Conservation (phyloP, 2,329 filamentous ascomycete genomes). For the Aspergillus sp. region DNA sequence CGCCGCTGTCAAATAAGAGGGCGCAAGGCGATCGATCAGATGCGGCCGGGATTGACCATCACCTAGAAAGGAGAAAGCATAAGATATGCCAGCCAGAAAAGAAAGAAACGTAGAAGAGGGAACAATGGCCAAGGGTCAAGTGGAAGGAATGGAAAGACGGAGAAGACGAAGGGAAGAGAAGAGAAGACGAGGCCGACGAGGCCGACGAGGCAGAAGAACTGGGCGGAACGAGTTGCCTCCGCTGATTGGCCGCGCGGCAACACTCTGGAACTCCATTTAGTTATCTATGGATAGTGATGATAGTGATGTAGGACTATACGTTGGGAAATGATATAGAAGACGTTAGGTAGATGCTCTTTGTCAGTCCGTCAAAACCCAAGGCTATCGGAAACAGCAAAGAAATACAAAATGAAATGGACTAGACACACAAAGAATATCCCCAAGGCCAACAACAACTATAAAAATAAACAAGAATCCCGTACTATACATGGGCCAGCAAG, state of each 20-base stretch:
- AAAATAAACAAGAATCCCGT: conserved; percentile 7
- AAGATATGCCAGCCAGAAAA: too few species aligned
- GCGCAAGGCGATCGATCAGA: background rate
- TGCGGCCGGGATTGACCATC: background rate
- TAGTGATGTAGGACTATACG: too few species aligned
- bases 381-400: background rate
- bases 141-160: background rate
- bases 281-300: too few species aligned
- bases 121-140: background rate
- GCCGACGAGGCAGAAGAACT: background rate
- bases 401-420: background rate
- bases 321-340: too few species aligned
- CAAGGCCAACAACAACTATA: background rate
- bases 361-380: too few species aligned
- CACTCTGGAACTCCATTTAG: too few species aligned
- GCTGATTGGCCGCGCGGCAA: conserved; percentile 11
- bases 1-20: conserved; percentile 15
- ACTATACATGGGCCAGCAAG: conserved; percentile 18
- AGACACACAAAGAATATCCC: conserved; percentile 1
- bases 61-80: background rate
- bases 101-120: background rate
- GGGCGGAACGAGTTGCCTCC: conserved; percentile 8
- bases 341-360: too few species aligned
- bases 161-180: background rate
- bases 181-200: background rate